Evolutionary conservation across 164 flowering plant species (phyloP), one percentile per base, ranked within the genome.

Genomic region (Litsea cubeba): DNA sequence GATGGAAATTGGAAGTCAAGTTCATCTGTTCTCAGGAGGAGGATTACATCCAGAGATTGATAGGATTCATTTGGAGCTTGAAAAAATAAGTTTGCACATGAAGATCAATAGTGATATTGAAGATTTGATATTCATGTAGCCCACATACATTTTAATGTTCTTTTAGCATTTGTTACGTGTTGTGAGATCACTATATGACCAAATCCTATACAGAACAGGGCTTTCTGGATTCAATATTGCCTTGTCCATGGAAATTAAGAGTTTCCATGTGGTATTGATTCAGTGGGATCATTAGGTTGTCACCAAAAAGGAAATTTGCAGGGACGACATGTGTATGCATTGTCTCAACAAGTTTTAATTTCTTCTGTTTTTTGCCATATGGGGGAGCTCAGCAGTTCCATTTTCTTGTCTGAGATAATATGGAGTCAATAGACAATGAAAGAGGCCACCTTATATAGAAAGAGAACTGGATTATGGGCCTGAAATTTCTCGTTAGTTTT

Each of bases 11-110:
- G 87, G 74, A 8, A 74, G 78, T 69, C 70, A 78, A 73, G 83
- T 84, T 71, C 88, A 87, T 63, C 50, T 50, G 60, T 87, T 87
- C 74, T 57, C 76, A 25, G 90, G 85, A 32, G 85, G 87, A n/a
- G 88, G 83, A 28, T 84, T 84, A 14, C 88, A 84, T 79, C 85
- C 86, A 11, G 80, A 76, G 67, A 87, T 81, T 64, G 76, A 70
- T 69, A 66, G 67, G 65, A 85, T 85, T 65, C 82, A 76, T 70
- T 71, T 68, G 69, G 81, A 70, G 62, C 81, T 87, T 23, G 54
- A 71, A 75, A 68, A 74, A 54, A 76, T 84, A 1, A 68, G 71
- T 63, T 68, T 73, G 73, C 85, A 85, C 18, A 80, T 85, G 84
- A 82, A 71, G 68, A 65, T 69, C 40, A 24, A 18, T 20, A 24